Evolutionary conservation across 192 early-diverging fungal genomes (phyloP), one percentile per base, ranked within the genome.

Genomic region (Coemansia sp.): DNA sequence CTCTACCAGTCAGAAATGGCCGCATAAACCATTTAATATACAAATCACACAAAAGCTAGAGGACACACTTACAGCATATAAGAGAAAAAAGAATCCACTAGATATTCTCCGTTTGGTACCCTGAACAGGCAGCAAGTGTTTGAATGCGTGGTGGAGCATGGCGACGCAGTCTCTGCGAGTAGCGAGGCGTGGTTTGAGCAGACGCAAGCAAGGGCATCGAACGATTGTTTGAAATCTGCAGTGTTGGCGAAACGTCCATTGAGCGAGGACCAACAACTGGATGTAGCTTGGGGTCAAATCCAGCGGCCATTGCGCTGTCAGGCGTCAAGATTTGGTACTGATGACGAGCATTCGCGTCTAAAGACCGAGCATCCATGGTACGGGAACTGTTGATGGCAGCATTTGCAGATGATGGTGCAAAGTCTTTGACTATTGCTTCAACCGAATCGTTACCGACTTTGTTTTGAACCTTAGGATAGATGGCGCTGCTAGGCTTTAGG

Each of bases 251-350:
- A 12, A 76, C 67, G 12, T 76, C 70, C 78, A 81, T 76, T 25
- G 74, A 60, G 27, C 36, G 63, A 6, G 79, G 79, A 6, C 70
- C 65, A 12, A 73, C 70, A 4, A 76, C 74, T 0, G 74, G 79
- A 17, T 76, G 71, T 38, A 81, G 66, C 68, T 76, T 76, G 25
- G 79, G 57, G 14, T 76, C 67, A 41, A 66, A 70, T 23, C 36
- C 10, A 11, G 50, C 19, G 4, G 67, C 34, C 7, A 44, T 36
- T 6, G 73, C 69, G 6, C 10, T 51, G 9, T 51, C 23, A 23
- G 50, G 50, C 21, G 50, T 25, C 50, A 51, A 23, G 9, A 8
- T 11, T 25, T 51, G 7, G 25, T 14, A 64, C 25, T 48, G 63
- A 15, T 8, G 46, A 29, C 8, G 14, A 5, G 36, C 41, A 7